Conservation (phyloP, 2,329 filamentous ascomycete species). For the Fusarium liriodendri region DNA sequence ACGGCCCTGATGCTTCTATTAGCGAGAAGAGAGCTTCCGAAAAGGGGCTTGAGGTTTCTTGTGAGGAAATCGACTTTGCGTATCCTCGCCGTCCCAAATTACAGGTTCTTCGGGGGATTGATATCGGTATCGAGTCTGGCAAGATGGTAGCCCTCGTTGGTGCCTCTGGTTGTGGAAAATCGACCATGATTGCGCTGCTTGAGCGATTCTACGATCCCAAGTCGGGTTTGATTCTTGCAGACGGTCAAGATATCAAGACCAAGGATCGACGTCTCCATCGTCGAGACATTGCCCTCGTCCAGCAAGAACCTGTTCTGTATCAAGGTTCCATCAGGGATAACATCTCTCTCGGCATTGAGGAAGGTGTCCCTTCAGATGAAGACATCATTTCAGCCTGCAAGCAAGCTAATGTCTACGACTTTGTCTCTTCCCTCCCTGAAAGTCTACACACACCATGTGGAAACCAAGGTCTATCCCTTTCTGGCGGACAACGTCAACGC, state of each 20-base stretch:
- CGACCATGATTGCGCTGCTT: slow-evolving; percentile 66
- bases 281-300: slow-evolving; percentile 52
- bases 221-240: slow-evolving; percentile 44
- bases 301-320: slow-evolving; percentile 56
- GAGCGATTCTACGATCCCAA: slow-evolving; percentile 57
- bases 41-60: slow-evolving; percentile 54
- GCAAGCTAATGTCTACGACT: slow-evolving; percentile 67
- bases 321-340: slow-evolving; percentile 68
- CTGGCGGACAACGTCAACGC: slow-evolving; percentile 78
- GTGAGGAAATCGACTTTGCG: slow-evolving; percentile 65
- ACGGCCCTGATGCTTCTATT: slow-evolving; percentile 5
- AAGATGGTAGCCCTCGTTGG: slow-evolving; percentile 67
- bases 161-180: slow-evolving; percentile 69
- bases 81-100: slow-evolving; percentile 60
- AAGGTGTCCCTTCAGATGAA: slow-evolving; percentile 46
- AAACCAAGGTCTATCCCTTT: slow-evolving; percentile 74
- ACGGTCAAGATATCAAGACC: slow-evolving; percentile 46
- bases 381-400: slow-evolving; percentile 62
- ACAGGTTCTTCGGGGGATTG: slow-evolving; percentile 53
- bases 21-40: slow-evolving; percentile 11
- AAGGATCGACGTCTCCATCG: slow-evolving; percentile 48
- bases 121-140: slow-evolving; percentile 56
- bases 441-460: slow-evolving; percentile 74
- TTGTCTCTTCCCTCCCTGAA: slow-evolving; percentile 66
- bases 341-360: slow-evolving; percentile 60